phyloP scores from a whole-genome alignment of 352 stramenopile species.

The Phytophthora ramorum region DNA sequence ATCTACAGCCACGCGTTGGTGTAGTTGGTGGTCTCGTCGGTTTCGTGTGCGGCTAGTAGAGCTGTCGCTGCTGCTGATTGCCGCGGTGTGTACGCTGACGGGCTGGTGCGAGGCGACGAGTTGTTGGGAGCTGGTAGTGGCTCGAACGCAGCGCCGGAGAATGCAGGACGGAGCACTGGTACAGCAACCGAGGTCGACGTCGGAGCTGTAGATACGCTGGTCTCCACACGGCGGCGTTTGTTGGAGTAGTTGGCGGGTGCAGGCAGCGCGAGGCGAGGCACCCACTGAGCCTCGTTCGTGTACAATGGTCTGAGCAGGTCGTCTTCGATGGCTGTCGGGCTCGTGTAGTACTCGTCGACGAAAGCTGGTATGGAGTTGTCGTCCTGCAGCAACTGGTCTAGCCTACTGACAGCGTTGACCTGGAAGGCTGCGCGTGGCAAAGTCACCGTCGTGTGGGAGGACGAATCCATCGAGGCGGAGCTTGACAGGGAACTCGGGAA shows the following conservation, averaged over 20 bases:
- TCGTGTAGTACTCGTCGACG: slow-evolving; percentile 60
- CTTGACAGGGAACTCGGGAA: slow-evolving; percentile 36
- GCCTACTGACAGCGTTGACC: slow-evolving; percentile 26
- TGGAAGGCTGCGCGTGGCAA: slow-evolving; percentile 23
- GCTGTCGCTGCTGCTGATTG: slow-evolving; percentile 9
- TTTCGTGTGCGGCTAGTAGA: slow-evolving; percentile 32
- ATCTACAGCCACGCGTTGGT: slow-evolving; percentile 37
- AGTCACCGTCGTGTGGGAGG: not conserved
- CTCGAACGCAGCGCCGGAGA: slow-evolving; percentile 12
- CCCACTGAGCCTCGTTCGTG: slow-evolving; percentile 29
- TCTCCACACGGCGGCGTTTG: slow-evolving; percentile 31
- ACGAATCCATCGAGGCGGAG: slow-evolving; percentile 14
- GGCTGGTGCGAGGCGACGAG: slow-evolving; percentile 18
- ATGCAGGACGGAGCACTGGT: slow-evolving; percentile 8
- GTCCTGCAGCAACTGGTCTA: slow-evolving; percentile 76
- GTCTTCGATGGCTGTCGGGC: slow-evolving; percentile 58
- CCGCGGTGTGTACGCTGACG: slow-evolving; percentile 5
- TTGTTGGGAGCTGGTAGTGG: slow-evolving; percentile 24
- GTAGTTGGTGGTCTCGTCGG: slow-evolving; percentile 18
- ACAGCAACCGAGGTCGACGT: slow-evolving; percentile 6
- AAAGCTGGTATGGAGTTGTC: slow-evolving; percentile 42
- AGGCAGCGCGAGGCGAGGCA: slow-evolving; percentile 11
- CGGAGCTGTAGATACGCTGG: not conserved
- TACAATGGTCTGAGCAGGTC: slow-evolving; percentile 49
- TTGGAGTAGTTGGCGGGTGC: slow-evolving; percentile 30